A percentile compares a stretch with the other conserved stretches of the same genome.
phyloP scores from a whole-genome alignment of 2,329 filamentous ascomycete genomes.

The Waltergamsia citrina region DNA sequence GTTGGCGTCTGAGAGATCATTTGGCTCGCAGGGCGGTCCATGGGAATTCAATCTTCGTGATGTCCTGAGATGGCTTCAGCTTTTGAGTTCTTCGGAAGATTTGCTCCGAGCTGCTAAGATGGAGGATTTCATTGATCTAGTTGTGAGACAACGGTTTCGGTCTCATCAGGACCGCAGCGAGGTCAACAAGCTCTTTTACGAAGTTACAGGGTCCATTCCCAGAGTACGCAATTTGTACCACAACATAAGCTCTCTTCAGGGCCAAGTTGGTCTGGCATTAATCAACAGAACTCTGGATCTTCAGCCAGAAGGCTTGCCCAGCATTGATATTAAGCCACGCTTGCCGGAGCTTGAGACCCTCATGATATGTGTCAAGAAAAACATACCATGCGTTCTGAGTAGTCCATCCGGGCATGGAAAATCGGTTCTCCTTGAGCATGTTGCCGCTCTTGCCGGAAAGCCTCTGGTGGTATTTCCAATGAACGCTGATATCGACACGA shows the following conservation, averaged over 20 bases:
- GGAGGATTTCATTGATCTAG: slow-evolving; percentile 68
- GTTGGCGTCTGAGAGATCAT: slow-evolving; percentile 49
- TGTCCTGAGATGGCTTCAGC: slow-evolving; percentile 75
- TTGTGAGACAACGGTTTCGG: slow-evolving; percentile 85
- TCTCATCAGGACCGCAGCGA: slow-evolving; percentile 55
- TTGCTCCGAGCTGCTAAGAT: slow-evolving; percentile 51
- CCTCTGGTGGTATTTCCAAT: slow-evolving; percentile 74
- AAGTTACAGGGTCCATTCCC: slow-evolving; percentile 48
- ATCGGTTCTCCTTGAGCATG: slow-evolving; percentile 66
- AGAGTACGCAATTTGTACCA: slow-evolving; percentile 58
- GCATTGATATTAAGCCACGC: slow-evolving; percentile 40
- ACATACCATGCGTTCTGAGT: slow-evolving; percentile 82
- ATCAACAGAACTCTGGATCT: slow-evolving; percentile 49
- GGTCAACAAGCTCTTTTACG: slow-evolving; percentile 56
- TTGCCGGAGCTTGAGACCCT: slow-evolving; percentile 75
- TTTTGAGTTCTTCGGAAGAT: slow-evolving; percentile 42
- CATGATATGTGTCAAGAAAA: slow-evolving; percentile 76
- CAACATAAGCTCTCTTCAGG: slow-evolving; percentile 52
- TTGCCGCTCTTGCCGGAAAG: slow-evolving; percentile 72
- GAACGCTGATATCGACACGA: slow-evolving; percentile 92
- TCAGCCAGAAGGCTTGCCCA: slow-evolving; percentile 41
- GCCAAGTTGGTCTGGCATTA: slow-evolving; percentile 74
- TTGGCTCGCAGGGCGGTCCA: slow-evolving; percentile 60
- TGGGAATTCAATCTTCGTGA: slow-evolving; percentile 97
- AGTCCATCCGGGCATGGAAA: slow-evolving; percentile 83